A percentile compares a stretch with the other conserved stretches of the same genome.
phyloP scores from a whole-genome alignment of 225 moss, liverwort and hornwort genomes.

The Bryum argenteum region DNA sequence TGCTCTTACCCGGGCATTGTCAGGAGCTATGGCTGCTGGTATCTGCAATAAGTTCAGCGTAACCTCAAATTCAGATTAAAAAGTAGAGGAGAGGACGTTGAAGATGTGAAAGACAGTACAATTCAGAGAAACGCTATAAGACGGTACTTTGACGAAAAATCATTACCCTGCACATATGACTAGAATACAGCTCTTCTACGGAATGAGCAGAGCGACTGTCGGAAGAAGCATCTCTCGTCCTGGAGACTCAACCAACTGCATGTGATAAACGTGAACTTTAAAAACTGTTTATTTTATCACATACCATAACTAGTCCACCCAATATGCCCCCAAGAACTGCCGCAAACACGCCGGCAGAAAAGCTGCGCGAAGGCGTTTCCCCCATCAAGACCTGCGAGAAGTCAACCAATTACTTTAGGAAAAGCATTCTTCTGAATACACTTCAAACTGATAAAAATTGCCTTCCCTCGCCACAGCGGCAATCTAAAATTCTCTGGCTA shows the following conservation, averaged over 20 bases:
- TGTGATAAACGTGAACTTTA: constrained; percentile 2
- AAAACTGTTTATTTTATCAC: background rate
- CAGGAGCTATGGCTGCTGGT: constrained; percentile 46
- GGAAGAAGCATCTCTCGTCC: constrained; percentile 13
- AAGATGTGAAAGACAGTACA: background rate
- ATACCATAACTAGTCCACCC: constrained; percentile 69
- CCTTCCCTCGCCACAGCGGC: constrained; percentile 14
- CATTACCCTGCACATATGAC: background rate
- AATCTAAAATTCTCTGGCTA: constrained; percentile 23
- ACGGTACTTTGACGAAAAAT: background rate
- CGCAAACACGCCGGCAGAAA: constrained; percentile 59
- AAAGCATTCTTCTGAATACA: background rate
- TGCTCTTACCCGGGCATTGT: constrained; percentile 37
- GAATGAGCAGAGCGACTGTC: background rate
- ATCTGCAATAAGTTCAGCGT: constrained; percentile 36
- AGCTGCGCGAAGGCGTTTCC: constrained; percentile 43
- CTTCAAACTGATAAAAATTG: background rate
- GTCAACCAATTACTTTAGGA: background rate
- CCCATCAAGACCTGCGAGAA: constrained; percentile 39
- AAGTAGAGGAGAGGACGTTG: background rate
- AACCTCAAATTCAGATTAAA: background rate
- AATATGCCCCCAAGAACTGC: constrained; percentile 67
- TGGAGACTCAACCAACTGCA: constrained; percentile 5
- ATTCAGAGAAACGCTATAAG: constrained; percentile 7
- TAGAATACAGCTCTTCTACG: constrained; percentile 7